Conservation (phyloP, 139 green algal genomes). For the Chlamydomonas incerta region DNA sequence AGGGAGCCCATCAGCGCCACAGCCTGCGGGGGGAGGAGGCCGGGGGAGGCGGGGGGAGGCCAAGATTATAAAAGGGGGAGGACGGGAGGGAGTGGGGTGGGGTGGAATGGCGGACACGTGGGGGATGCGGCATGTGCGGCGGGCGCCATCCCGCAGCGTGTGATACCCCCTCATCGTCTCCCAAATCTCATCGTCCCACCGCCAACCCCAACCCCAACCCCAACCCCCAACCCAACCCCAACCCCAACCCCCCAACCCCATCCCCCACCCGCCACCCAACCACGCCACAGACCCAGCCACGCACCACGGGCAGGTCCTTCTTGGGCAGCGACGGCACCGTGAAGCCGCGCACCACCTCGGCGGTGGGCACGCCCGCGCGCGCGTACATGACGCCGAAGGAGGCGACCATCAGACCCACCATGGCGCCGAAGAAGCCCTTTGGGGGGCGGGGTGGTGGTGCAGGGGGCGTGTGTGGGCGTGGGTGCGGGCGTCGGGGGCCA, state of each 20-base stretch:
- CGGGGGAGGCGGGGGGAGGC: not conserved
- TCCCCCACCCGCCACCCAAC: not conserved
- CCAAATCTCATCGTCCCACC: no score
- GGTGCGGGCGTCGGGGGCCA: not conserved
- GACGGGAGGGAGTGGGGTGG: no score
- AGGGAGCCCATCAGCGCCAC: conserved; percentile 84
- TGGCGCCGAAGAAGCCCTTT: conserved; percentile 71
- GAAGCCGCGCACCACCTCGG: conserved; percentile 68
- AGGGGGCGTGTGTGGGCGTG: not conserved
- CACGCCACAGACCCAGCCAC: no score
- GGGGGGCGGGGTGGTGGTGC: not conserved
- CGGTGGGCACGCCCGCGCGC: conserved; percentile 47
- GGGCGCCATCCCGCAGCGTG: no score
- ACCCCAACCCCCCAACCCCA: not conserved
- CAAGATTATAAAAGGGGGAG: no score
- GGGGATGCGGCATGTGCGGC: no score
- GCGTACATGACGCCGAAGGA: conserved; percentile 75
- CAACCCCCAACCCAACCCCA: no score
- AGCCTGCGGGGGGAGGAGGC: conserved; percentile 43
- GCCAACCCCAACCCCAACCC: no score
- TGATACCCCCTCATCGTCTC: no score
- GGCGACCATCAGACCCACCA: conserved; percentile 75
- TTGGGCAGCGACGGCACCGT: conserved; percentile 63
- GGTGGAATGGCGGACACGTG: no score
- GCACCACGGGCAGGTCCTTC: conserved; percentile 28